Conservation (phyloP, 148 eudicot genomes). For the Spergularia bocconei region DNA sequence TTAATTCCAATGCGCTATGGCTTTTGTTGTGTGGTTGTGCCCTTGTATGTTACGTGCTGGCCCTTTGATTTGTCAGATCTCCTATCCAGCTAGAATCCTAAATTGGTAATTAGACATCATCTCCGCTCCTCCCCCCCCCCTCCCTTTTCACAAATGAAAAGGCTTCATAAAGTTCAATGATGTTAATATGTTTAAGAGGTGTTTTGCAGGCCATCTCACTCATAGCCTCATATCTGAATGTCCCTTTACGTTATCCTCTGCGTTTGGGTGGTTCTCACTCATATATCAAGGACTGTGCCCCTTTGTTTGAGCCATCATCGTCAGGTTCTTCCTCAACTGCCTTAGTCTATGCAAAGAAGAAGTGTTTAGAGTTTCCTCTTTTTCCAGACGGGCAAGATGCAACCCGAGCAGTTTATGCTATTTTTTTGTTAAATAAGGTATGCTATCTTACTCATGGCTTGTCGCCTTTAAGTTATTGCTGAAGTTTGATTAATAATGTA, state of each 20-base stretch:
- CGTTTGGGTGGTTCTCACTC: conserved; percentile 92
- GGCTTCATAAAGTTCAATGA: not conserved
- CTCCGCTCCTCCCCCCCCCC: not conserved
- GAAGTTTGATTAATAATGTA: not conserved
- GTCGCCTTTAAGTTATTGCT: not conserved
- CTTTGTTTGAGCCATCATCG: conserved; percentile 51
- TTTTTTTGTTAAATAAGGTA: conserved; percentile 96
- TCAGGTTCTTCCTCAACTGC: conserved; percentile 44
- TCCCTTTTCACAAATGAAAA: no score
- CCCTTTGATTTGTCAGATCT: not conserved
- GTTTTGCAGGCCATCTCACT: conserved; percentile 72
- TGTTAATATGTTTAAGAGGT: conserved; percentile 10
- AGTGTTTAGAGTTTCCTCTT: conserved; percentile 82
- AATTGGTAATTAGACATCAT: not conserved
- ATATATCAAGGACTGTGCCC: conserved; percentile 72
- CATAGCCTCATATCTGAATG: conserved; percentile 72
- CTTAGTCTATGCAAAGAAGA: conserved; percentile 37
- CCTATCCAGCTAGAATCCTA: not conserved
- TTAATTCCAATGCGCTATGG: not conserved
- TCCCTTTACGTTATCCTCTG: conserved; percentile 85
- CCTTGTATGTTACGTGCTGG: not conserved
- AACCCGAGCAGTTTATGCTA: conserved; percentile 91
- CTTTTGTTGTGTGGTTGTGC: not conserved
- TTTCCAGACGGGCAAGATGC: conserved; percentile 94
- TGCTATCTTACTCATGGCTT: conserved; percentile 8